Conservation (phyloP, 2,329 filamentous ascomycete genomes). For the Paecilomyces fulvus region DNA sequence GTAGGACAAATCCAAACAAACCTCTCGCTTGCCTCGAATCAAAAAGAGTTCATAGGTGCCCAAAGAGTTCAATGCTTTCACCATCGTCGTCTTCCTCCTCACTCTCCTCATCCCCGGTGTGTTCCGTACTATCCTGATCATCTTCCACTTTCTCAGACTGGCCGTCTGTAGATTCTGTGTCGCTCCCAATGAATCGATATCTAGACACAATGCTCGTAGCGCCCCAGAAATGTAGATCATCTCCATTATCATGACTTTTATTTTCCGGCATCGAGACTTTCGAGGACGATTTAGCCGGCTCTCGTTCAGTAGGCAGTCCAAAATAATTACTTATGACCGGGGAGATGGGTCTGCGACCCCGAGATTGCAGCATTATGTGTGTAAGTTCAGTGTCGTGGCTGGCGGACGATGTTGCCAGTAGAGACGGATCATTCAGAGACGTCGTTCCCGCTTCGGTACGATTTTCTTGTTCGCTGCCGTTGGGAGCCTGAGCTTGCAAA, state of each 20-base stretch:
- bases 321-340: conserved; percentile 40
- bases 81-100: conserved; percentile 38
- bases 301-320: conserved; percentile 29
- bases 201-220: conserved; percentile 34
- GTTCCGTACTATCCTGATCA: conserved; percentile 28
- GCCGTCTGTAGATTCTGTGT: conserved; percentile 19
- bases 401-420: conserved; percentile 7
- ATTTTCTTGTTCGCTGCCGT: neutral
- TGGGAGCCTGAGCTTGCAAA: neutral
- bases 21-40: conserved; percentile 1
- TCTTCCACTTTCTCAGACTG: conserved; percentile 16
- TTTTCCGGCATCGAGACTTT: conserved; percentile 15
- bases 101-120: conserved; percentile 45
- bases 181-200: conserved; percentile 26
- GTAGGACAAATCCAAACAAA: neutral
- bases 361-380: conserved; percentile 25
- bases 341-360: conserved; percentile 30
- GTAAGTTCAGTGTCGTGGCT: conserved; percentile 18
- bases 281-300: conserved; percentile 19
- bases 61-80: conserved; percentile 45
- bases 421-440: conserved; percentile 10
- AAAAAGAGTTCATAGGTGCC: conserved; percentile 36
- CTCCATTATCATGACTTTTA: conserved; percentile 41
- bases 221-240: conserved; percentile 53
- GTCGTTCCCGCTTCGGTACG: conserved; percentile 6